Evolutionary conservation across 1,139 yeast genomes (phyloP), one percentile per base, ranked within the genome.

Genomic region (Geotrichum candidum): DNA sequence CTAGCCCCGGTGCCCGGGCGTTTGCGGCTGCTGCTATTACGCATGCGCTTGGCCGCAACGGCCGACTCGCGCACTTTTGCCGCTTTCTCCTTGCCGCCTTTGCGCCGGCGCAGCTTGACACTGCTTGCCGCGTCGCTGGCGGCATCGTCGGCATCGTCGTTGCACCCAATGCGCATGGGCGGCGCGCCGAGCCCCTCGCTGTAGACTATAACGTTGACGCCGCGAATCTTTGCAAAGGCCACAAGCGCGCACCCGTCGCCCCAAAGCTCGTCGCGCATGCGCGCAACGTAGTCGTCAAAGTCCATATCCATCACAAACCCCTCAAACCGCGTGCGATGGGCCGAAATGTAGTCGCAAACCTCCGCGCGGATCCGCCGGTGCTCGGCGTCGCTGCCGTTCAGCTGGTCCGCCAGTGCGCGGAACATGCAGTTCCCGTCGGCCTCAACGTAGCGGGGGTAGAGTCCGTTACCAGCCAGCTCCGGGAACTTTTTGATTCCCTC

Each of bases 341-440:
- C 65, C 53, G 65, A 65, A 69, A 77, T 70, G 63, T 74, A 75
- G 10, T 63, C 67, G 15, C 77, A 76, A 2, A 76, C 73, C 15
- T 65, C 68, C 1, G 65, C 63, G 1, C 80, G 71, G 33, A 77
- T 65, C 60, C 69, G 70, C 11, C 63, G 66, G 57, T 75, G 74
- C 15, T 67, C 68, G 11, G 72, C 73, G 58, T 76, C 76, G 41
- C n/a, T 35, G 15, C 80, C 80, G 56, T 69, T 74, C 29, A 70
- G 62, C 65, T 77, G 80, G 65, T 77, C 80, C 18, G 78, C 71
- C 51, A 77, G 63, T 0, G 80, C 75, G n/a, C 80, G 71, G 63
- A 77, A 77, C 35, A 77, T 66, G 63, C 80, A 77, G 69, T 77
- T 77, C 29, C 80, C 80, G 59, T 77, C 80, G 11, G 80, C 80